Evolutionary conservation across 768 basidiomycete genomes (phyloP).

Genomic region (Suillus discolor): DNA sequence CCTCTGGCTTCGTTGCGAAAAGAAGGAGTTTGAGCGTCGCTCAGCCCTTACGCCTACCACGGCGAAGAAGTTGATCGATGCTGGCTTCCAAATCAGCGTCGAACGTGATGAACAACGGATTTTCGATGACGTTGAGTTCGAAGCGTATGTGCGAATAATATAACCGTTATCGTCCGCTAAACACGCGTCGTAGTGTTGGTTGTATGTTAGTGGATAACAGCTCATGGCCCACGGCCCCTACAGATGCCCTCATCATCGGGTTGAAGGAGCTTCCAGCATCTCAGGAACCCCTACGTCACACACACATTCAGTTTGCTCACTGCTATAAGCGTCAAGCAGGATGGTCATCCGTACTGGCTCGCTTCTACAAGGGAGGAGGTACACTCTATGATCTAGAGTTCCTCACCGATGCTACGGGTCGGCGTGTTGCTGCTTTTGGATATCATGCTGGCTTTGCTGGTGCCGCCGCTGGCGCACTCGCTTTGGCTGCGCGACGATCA

Average conservation of each 20-base stretch:
- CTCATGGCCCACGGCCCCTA: conserved; percentile 84
- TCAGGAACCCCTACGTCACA: conserved; percentile 82
- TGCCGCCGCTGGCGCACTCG: conserved; percentile 88
- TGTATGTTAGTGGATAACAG: conserved; percentile 87
- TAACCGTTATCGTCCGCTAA: conserved; percentile 10
- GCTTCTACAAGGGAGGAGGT: conserved; percentile 83
- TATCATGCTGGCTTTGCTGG: conserved; percentile 99
- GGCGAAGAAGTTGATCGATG: conserved; percentile 83
- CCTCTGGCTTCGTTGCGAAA: conserved; percentile 98
- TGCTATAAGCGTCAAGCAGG: conserved; percentile 96
- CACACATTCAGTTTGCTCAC: conserved; percentile 97
- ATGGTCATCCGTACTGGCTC: conserved; percentile 83
- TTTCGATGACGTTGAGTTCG: conserved; percentile 92
- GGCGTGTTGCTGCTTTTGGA: conserved; percentile 97
- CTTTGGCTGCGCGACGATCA: conserved; percentile 65
- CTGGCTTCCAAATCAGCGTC: conserved; percentile 87
- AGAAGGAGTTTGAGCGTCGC: conserved; percentile 91
- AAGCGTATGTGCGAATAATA: conserved; percentile 62
- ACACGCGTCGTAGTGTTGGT: conserved; percentile 63
- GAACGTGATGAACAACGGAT: conserved; percentile 94
- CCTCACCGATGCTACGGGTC: conserved; percentile 77
- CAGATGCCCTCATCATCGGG: conserved; percentile 80
- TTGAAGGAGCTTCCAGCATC: conserved; percentile 94
- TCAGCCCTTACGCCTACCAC: conserved; percentile 93
- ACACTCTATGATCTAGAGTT: conserved; percentile 96